Percentiles rank a stretch among this genome's conserved stretches.
Conservation (phyloP, 352 stramenopile genomes). For the Globisporangium perplexum region DNA sequence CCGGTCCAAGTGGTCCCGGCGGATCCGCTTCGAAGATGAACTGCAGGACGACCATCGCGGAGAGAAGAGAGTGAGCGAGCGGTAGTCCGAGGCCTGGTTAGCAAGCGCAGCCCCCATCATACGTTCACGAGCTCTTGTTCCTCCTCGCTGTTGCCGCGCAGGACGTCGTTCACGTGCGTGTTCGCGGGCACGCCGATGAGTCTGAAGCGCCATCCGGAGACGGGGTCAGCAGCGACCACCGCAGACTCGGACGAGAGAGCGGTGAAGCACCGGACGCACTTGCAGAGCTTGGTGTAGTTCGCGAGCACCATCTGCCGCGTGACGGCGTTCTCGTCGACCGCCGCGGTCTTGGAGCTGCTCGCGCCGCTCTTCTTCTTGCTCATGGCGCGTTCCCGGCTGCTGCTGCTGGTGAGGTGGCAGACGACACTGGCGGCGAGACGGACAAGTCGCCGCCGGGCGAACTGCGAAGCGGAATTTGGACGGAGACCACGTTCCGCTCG, state of each 20-base stretch:
- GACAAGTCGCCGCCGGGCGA: no score
- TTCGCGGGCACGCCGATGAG: constrained; percentile 68
- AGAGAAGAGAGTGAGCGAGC: background rate
- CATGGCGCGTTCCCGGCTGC: constrained; percentile 16
- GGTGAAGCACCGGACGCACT: constrained; percentile 18
- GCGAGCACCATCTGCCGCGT: constrained; percentile 49
- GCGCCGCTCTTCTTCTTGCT: constrained; percentile 57
- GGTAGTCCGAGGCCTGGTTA: background rate
- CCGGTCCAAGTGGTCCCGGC: constrained; percentile 48
- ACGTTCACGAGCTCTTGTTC: constrained; percentile 65
- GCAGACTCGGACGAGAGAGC: background rate
- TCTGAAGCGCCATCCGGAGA: constrained; percentile 16
- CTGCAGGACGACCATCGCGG: constrained; percentile 14
- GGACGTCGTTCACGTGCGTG: constrained; percentile 59
- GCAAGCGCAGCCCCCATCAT: no score
- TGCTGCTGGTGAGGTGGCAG: no score
- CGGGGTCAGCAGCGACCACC: background rate
- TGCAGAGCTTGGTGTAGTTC: constrained; percentile 80
- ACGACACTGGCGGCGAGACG: no score
- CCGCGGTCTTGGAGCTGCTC: constrained; percentile 41
- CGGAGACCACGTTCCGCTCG: no score
- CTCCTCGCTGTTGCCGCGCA: constrained; percentile 64
- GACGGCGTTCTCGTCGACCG: constrained; percentile 61
- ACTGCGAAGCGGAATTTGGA: no score
- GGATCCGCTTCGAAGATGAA: constrained; percentile 75